Evolutionary conservation across 805 yeast species (phyloP).

Genomic region (Peterozyma toletana): DNA sequence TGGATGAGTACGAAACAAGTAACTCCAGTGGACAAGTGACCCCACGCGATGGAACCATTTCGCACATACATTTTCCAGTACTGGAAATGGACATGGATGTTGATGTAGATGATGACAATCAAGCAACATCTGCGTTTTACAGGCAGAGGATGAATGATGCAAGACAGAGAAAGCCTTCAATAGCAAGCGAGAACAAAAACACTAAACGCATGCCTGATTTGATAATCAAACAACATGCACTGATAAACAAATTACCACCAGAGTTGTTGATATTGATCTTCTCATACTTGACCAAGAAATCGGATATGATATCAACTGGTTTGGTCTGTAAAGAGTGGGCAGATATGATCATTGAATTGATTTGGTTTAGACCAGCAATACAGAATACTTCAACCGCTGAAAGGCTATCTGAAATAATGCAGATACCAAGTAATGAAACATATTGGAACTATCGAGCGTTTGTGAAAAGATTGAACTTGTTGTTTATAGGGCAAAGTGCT

Average conservation of each 20-base stretch:
- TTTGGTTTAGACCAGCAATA: conserved; percentile 85
- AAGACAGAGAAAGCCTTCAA: conserved; percentile 2
- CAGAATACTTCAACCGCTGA: conserved; percentile 40
- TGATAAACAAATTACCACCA: conserved; percentile 43
- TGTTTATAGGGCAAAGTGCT: conserved; percentile 62
- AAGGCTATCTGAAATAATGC: conserved; percentile 51
- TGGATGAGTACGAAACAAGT: too few species aligned
- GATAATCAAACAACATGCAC: conserved; percentile 19
- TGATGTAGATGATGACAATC: neutral
- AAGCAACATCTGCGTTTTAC: conserved; percentile 1
- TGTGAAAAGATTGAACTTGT: conserved; percentile 74
- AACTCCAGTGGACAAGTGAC: too few species aligned
- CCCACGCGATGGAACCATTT: too few species aligned
- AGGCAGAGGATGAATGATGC: conserved; percentile 7
- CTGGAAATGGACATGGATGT: neutral
- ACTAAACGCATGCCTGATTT: neutral
- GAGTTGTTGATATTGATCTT: conserved; percentile 61
- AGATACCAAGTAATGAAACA: conserved; percentile 36
- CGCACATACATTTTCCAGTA: too few species aligned
- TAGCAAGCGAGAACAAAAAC: conserved; percentile 5
- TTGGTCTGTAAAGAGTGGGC: conserved; percentile 82
- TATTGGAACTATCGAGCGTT: conserved; percentile 61
- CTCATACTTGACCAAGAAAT: conserved; percentile 51
- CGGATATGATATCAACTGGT: conserved; percentile 53
- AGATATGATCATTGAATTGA: conserved; percentile 62